Evolutionary conservation across 2,329 filamentous ascomycete genomes (phyloP).

Genomic region (Myriosclerotinia duriaeana): DNA sequence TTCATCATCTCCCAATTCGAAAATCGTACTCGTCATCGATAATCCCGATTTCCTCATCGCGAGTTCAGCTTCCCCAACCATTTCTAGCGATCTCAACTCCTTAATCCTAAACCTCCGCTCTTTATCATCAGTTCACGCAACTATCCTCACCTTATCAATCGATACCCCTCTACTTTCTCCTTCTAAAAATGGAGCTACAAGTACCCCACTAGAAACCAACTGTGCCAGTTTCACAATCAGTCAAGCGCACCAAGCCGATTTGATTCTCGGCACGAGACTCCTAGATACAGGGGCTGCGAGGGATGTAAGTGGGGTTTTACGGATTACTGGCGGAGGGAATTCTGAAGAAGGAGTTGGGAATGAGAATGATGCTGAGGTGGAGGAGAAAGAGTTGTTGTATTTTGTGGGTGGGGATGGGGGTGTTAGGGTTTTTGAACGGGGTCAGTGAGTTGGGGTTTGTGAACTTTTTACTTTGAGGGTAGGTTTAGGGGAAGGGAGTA

Average conservation of each 20-base stretch:
- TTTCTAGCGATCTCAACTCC: neutral
- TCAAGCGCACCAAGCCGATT: conserved; percentile 72
- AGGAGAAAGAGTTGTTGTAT: conserved; percentile 76
- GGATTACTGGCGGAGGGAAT: conserved; percentile 62
- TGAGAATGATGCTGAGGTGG: conserved; percentile 34
- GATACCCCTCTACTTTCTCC: conserved; percentile 62
- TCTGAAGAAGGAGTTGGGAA: conserved; percentile 27
- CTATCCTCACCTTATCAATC: conserved; percentile 67
- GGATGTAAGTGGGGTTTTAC: conserved; percentile 85
- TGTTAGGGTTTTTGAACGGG: conserved; percentile 81
- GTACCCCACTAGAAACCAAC: conserved; percentile 60
- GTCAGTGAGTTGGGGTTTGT: conserved; percentile 49
- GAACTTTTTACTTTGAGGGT: neutral
- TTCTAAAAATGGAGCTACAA: conserved; percentile 33
- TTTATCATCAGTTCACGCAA: conserved; percentile 49
- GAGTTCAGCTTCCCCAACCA: neutral
- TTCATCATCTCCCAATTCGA: neutral
- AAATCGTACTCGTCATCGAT: conserved; percentile 19
- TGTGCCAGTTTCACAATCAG: conserved; percentile 70
- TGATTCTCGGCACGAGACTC: conserved; percentile 68
- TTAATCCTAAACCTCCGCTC: neutral
- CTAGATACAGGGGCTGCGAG: conserved; percentile 85
- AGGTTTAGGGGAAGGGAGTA: neutral
- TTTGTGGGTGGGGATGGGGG: conserved; percentile 75
- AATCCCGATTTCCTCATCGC: conserved; percentile 10